Conservation (phyloP, 1,284 basidiomycete genomes). For the Calocybe gambosa region DNA sequence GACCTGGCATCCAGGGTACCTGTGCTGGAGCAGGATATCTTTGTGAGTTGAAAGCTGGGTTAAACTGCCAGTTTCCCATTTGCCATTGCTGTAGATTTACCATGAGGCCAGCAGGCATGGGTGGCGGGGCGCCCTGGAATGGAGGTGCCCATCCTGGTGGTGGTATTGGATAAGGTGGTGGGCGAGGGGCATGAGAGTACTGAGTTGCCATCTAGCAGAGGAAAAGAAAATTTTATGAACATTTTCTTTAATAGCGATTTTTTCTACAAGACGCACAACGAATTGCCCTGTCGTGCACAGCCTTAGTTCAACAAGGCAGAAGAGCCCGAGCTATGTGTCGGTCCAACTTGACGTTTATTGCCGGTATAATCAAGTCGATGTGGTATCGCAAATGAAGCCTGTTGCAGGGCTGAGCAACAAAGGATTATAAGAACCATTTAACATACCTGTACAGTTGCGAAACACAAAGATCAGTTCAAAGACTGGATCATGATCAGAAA, state of each 20-base stretch:
- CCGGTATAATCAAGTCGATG: background rate
- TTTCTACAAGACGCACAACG: background rate
- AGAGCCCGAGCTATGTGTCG: background rate
- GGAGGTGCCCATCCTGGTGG: slow-evolving; percentile 28
- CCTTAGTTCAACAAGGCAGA: background rate
- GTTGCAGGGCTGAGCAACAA: background rate
- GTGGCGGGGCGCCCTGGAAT: slow-evolving; percentile 39
- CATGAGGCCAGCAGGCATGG: slow-evolving; percentile 36
- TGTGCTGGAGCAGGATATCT: slow-evolving; percentile 18
- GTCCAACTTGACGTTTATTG: slow-evolving; percentile 4
- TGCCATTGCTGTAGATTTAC: slow-evolving; percentile 41
- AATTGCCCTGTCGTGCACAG: background rate
- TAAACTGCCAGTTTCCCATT: slow-evolving; percentile 41
- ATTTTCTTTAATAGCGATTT: background rate
- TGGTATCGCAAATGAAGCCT: background rate
- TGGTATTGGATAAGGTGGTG: background rate
- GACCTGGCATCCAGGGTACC: slow-evolving; percentile 33
- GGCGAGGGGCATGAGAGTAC: slow-evolving; percentile 1
- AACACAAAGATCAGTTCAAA: background rate
- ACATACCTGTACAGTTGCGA: slow-evolving; percentile 2
- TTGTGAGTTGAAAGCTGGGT: slow-evolving; percentile 34
- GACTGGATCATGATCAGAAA: slow-evolving; percentile 1
- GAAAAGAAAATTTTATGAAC: background rate
- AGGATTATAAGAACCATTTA: background rate
- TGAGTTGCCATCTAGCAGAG: slow-evolving; percentile 4